Percentiles rank a stretch among this genome's conserved stretches.
These are phyloP conservation scores for Singerocomus rubriflavus DNA, from an alignment of 1,284 basidiomycete species.

Conservation along the genomic window DNA sequence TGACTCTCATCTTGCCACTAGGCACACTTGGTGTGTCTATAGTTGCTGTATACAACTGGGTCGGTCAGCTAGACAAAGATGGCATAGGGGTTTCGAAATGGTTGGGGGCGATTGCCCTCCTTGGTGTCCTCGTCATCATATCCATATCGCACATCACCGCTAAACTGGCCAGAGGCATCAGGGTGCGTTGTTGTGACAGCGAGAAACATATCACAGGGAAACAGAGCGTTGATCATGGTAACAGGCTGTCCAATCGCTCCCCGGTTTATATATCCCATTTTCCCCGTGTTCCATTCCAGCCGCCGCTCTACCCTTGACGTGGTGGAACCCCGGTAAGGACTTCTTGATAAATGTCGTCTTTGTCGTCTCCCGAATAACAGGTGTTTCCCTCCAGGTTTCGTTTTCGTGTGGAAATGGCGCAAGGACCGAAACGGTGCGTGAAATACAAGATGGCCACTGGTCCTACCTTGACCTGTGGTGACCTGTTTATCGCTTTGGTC, in stretches of 20 bases:
- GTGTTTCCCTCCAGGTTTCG: neutral
- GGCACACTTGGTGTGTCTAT: neutral
- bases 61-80: neutral
- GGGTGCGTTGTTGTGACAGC: no score
- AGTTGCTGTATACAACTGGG: no score
- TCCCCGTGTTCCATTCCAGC: neutral
- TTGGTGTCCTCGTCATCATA: no score
- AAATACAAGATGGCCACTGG: no score
- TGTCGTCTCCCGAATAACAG: neutral
- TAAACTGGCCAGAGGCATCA: no score
- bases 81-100: neutral
- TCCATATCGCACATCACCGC: no score
- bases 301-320: neutral
- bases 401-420: neutral
- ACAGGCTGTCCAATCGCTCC: neutral
- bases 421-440: neutral
- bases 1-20: neutral
- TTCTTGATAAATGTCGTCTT: neutral
- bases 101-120: no score
- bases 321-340: conserved; percentile 1
- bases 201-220: no score
- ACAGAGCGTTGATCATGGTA: no score
- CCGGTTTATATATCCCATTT: neutral
- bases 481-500: neutral
- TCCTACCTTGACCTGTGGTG: no score